Evolutionary conservation across 164 flowering plant genomes (phyloP).

Genomic region (Echeveria elegans): DNA sequence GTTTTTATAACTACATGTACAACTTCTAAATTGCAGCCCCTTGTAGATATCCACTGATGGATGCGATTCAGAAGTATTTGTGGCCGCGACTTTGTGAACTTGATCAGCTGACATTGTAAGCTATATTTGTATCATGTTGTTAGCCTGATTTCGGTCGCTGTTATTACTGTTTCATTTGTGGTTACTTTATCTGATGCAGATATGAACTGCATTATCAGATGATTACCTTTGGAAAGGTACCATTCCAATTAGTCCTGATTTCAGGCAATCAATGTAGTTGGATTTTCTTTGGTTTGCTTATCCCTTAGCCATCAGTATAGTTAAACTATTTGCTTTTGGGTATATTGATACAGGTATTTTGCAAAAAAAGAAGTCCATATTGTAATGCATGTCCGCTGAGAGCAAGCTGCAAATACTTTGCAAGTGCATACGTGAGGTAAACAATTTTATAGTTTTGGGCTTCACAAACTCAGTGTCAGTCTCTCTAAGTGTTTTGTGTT

Average conservation of each 20-base stretch:
- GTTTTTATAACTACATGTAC: background rate
- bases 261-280: background rate
- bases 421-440: constrained; percentile 5
- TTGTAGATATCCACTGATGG: constrained; percentile 4
- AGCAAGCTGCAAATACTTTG: constrained; percentile 1
- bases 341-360: constrained; percentile 6
- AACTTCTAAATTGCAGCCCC: background rate
- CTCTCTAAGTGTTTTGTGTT: background rate
- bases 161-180: background rate
- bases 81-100: constrained; percentile 4
- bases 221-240: constrained; percentile 10
- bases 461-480: background rate
- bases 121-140: background rate
- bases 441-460: background rate
- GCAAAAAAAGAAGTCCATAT: constrained; percentile 1
- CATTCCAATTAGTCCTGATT: background rate
- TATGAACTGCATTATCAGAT: constrained; percentile 9
- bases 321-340: background rate
- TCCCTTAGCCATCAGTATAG: background rate
- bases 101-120: constrained; percentile 6
- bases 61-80: constrained; percentile 2
- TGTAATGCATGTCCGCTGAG: constrained; percentile 9
- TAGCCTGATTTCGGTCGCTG: background rate
- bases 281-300: background rate
- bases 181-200: background rate